Percentiles rank a stretch among this genome's conserved stretches.
phyloP scores from a whole-genome alignment of 305 asterid species.

The Fraxinus albicans region DNA sequence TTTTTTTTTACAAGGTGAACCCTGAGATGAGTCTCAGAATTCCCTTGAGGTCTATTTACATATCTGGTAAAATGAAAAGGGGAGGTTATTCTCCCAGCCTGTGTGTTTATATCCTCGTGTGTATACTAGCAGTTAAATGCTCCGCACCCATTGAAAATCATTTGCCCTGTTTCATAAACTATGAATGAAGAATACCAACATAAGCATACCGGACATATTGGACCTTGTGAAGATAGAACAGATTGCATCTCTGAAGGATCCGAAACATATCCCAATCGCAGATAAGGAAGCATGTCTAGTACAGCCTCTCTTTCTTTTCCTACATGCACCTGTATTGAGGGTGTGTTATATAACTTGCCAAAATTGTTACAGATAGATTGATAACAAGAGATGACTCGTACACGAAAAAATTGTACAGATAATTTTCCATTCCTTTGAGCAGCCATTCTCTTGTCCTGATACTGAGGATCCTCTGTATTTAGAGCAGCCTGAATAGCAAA shows the following conservation, averaged over 20 bases:
- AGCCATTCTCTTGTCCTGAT: slow-evolving; percentile 94
- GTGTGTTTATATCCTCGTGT: neutral
- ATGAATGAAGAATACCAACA: neutral
- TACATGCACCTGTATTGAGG: slow-evolving; percentile 52
- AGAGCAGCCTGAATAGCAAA: slow-evolving; percentile 66
- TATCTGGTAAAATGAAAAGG: neutral
- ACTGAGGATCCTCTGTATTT: slow-evolving; percentile 94
- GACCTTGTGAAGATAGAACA: slow-evolving; percentile 92
- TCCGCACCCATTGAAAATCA: neutral
- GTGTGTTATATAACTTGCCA: slow-evolving; percentile 21
- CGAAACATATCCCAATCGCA: slow-evolving; percentile 88
- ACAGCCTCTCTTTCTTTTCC: slow-evolving; percentile 95
- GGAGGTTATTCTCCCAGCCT: slow-evolving; percentile 16
- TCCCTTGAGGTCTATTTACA: neutral
- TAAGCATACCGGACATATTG: slow-evolving; percentile 82
- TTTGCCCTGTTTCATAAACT: neutral
- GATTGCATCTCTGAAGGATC: slow-evolving; percentile 94
- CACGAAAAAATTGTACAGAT: slow-evolving; percentile 83
- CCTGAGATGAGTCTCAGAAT: neutral
- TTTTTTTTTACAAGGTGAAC: neutral
- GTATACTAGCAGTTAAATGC: neutral
- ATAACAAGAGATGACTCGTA: slow-evolving; percentile 20
- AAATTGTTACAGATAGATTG: neutral
- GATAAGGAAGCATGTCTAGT: slow-evolving; percentile 90
- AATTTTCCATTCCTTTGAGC: slow-evolving; percentile 96